A percentile compares a stretch with the other conserved stretches of the same genome.
These are phyloP conservation scores for Halenospora varia DNA, from an alignment of 495 filamentous ascomycete species.

Conservation along the genomic window DNA sequence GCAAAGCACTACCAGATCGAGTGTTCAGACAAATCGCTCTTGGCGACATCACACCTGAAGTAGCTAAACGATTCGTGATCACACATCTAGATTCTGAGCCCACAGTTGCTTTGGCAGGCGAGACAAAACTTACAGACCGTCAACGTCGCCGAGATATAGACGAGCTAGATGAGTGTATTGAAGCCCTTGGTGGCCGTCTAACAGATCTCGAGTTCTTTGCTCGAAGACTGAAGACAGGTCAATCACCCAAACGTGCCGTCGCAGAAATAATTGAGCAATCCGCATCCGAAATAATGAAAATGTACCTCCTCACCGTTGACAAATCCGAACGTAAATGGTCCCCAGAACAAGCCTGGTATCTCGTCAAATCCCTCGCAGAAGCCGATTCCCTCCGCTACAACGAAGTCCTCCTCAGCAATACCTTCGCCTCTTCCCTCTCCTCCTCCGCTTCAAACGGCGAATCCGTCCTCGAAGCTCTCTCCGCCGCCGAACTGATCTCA, in stretches of 20 bases:
- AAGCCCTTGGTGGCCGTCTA: slow-evolving; percentile 77
- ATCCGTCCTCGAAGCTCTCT: slow-evolving; percentile 68
- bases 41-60: slow-evolving; percentile 78
- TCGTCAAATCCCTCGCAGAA: slow-evolving; percentile 69
- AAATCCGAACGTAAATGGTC: slow-evolving; percentile 61
- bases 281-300: slow-evolving; percentile 85
- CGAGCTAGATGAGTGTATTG: slow-evolving; percentile 80
- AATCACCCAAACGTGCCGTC: slow-evolving; percentile 80
- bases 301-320: slow-evolving; percentile 65
- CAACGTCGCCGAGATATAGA: slow-evolving; percentile 39
- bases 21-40: slow-evolving; percentile 83
- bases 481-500: slow-evolving; percentile 83
- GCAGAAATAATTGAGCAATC: slow-evolving; percentile 83
- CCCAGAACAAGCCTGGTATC: slow-evolving; percentile 81
- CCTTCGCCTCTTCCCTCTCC: slow-evolving; percentile 55
- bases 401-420: slow-evolving; percentile 69
- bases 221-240: slow-evolving; percentile 84
- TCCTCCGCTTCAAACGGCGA: slow-evolving; percentile 51
- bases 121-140: slow-evolving; percentile 20
- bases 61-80: slow-evolving; percentile 86
- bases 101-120: slow-evolving; percentile 32
- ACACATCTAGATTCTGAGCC: slow-evolving; percentile 63
- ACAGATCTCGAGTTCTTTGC: slow-evolving; percentile 93
- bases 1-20: slow-evolving; percentile 83
- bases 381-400: slow-evolving; percentile 69